phyloP scores from a whole-genome alignment of 257 asterid species.

The Nicotiana benthamiana region DNA sequence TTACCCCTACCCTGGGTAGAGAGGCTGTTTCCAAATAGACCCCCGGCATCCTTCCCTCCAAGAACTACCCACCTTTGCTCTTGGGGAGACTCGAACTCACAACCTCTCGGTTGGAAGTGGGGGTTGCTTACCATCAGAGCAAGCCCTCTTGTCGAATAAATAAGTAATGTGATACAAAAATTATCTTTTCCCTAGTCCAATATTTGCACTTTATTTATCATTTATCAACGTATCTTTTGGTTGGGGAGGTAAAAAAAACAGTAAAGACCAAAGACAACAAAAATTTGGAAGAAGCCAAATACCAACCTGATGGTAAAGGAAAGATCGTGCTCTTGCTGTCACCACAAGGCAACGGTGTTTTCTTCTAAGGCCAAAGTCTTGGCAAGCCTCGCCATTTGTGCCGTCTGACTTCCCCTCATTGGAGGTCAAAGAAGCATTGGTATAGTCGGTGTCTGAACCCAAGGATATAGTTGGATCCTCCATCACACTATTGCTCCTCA shows the following conservation, averaged over 20 bases:
- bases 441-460: conserved; percentile 25
- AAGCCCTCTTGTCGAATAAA: too few relatives aligned
- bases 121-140: too few relatives aligned
- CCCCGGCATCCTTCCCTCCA: too few relatives aligned
- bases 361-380: conserved; percentile 61
- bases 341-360: conserved; percentile 69
- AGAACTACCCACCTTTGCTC: too few relatives aligned
- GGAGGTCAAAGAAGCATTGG: conserved; percentile 18
- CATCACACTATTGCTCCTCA: conserved; percentile 24
- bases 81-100: too few relatives aligned
- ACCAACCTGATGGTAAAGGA: conserved; percentile 89
- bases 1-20: too few relatives aligned
- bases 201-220: not conserved
- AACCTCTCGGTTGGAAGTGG: too few relatives aligned
- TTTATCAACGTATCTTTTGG: not conserved
- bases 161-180: not conserved
- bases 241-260: not conserved
- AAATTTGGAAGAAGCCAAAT: conserved; percentile 8
- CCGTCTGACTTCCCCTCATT: conserved; percentile 23
- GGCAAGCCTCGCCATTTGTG: conserved; percentile 24
- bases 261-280: not conserved
- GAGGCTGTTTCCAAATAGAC: too few relatives aligned
- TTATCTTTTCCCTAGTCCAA: not conserved
- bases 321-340: conserved; percentile 86
- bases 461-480: conserved; percentile 24